Base-by-base conservation (phyloP, 140 eudicot species). In the Ambrosia hybrid region DNA sequence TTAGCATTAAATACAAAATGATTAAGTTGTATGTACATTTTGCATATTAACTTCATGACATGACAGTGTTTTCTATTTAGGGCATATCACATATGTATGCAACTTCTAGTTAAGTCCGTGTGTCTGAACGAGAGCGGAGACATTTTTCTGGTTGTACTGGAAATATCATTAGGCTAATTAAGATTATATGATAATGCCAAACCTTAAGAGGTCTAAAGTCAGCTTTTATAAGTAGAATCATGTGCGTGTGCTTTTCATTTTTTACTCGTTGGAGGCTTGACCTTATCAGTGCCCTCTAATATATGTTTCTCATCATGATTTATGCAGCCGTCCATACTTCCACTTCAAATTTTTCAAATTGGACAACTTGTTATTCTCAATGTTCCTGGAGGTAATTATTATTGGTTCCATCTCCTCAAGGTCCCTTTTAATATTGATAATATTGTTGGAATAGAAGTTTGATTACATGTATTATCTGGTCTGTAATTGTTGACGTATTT, bases 361-460 rank as follows among this genome's bases (percentile, higher is more conserved):
- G 90, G 90, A 34, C 90, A 82, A 51, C 78, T 85, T 57, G 87
- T 85, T 53, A 82, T 85, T 62, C 90, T 85, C 67, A 82, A 77
- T 36, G 90, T 85, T 36, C 90, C 90, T 30, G 86, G 85, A 85
- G 90, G 90, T 85, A 68, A 60, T 49, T 60, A 60, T 59, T 8
- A 3, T 55, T 64, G 8, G 12, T 30, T 41, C 57, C 58, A 10
- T 26, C 9, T n/a, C 1, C 1, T 53, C 13, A 21, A 21, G 30
- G 30, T 21, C 30, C 30, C 30, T 21, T 21, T 51, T 73, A 21
- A 21, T 21, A 21, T 21, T 21, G 30, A 21, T 21, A 21, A 21
- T 21, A 21, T 21, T 21, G 30, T 21, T 21, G 30, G 30, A 21
- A 21, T 21, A 21, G 30, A 21, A 21, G 30, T 21, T 21, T 21